Evolutionary conservation across 768 basidiomycete species (phyloP).

Genomic region (Leccinum subtestaceum): DNA sequence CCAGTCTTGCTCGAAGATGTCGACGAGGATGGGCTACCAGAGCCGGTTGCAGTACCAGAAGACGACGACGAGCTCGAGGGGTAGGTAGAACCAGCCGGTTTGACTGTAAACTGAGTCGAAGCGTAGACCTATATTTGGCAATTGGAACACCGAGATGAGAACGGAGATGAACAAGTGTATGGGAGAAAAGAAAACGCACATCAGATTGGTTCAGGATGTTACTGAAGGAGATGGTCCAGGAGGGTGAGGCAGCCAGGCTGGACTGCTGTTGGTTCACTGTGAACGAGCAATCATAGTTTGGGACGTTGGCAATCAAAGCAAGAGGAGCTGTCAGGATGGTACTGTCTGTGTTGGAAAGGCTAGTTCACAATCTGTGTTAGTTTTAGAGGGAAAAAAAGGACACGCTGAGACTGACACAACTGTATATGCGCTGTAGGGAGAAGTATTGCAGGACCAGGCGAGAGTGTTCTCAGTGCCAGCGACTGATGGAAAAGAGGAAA

Average conservation of each 20-base stretch:
- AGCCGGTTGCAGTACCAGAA: slow-evolving; percentile 22
- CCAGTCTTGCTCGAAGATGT: slow-evolving; percentile 14
- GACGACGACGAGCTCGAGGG: slow-evolving; percentile 37
- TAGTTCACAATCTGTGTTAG: slow-evolving; percentile 22
- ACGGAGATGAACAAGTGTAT: neutral
- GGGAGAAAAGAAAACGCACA: slow-evolving; percentile 38
- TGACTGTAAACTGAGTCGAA: slow-evolving; percentile 59
- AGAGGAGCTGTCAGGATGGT: slow-evolving; percentile 38
- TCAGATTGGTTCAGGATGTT: slow-evolving; percentile 49
- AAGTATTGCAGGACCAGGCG: slow-evolving; percentile 52
- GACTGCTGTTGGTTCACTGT: slow-evolving; percentile 47
- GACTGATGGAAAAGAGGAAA: slow-evolving; percentile 37
- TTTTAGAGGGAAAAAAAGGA: neutral
- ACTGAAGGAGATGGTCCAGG: slow-evolving; percentile 52
- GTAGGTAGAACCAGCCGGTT: slow-evolving; percentile 52
- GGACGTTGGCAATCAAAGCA: slow-evolving; percentile 44
- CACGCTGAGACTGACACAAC: slow-evolving; percentile 34
- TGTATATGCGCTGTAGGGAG: slow-evolving; percentile 43
- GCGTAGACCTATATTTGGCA: slow-evolving; percentile 50
- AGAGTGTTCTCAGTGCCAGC: slow-evolving; percentile 55
- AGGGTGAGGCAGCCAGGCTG: slow-evolving; percentile 38
- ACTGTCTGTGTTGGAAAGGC: slow-evolving; percentile 44
- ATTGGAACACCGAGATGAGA: neutral
- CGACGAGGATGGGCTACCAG: slow-evolving; percentile 16
- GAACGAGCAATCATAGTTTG: slow-evolving; percentile 60